Evolutionary conservation across 192 early-diverging fungal genomes (phyloP), one percentile per base, ranked within the genome.

Genomic region (Coemansia sp.): DNA sequence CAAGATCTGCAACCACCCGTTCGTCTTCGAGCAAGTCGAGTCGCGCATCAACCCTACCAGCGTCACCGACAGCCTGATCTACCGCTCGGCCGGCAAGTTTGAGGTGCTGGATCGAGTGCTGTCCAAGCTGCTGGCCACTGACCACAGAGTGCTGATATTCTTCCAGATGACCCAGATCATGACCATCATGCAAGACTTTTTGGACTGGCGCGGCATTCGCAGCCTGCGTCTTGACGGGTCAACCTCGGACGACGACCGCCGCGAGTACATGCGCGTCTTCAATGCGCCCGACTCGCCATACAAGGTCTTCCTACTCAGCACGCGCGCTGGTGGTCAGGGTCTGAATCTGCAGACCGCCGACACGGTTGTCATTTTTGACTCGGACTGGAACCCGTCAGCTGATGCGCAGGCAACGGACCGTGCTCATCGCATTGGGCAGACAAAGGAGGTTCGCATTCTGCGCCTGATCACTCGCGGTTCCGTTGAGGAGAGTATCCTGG

Each of bases 391-490:
- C 77, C 98, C 98, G 43, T 96, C 97, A 78, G 94, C 96, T 71
- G 98, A 99, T 87, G 87, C 97, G 54, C 98, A 99, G 86, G 98
- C 98, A 5, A 97, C 97, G 84, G 98, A 98, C 88, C 96, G 98
- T 80, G 98, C 98, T 6, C 97, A 99, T 86, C 95, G 98, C 85
- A 99, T 99, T 68, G 98, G 98, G 40, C 98, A 99, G 82, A 98
- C 91, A 29, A 98, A 97, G 69, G 96, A 97, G 86, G 98, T 99
- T 27, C 91, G 94, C 20, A 95, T 99, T 57, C 90, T 98, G 80
- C 91, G 95, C 27, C 72, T 99, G 67, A 91, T 99, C 54, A 96
- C 96, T 1, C 88, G 92, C 22, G 91, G 91, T 41, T 94, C 97
- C 0, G 90, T 98, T 49, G 98, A 99, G 79, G 98, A 98, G 82